Base-by-base conservation (phyloP, 768 basidiomycete genomes). In the Boletus reticulatus region DNA sequence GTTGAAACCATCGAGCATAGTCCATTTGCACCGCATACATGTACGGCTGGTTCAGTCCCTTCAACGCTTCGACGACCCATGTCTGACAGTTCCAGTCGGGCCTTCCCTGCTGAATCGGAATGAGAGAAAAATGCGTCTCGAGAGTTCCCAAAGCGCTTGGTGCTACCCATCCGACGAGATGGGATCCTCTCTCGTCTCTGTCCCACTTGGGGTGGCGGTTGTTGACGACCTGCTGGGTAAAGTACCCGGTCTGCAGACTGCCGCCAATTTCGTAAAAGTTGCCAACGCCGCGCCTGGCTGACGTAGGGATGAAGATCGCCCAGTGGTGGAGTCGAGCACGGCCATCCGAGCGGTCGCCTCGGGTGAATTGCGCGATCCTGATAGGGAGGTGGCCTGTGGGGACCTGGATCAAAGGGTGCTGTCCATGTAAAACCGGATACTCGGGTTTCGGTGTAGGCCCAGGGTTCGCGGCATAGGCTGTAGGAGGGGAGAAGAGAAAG, bases 321-420 rank as follows among this genome's bases (percentile, higher is more conserved):
- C 58, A 60, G 39, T 57, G 56, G 34, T 34, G 34, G 34, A 34
- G 34, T 11, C 34, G 34, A 32, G 11, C 38, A 8, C 17, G 38
- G 11, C 57, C 63, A 1, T 20, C 31, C 0, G 38, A 3, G 14
- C 52, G 55, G 0, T 47, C 7, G 17, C 53, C 64, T 3, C 55
- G 48, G 34, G 31, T 5, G 50, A 65, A 66, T 42, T 64, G 63
- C 3, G n/a, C 49, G 11, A 64, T 43, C 17, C 17, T 31, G n/a
- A 65, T 65, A 3, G 60, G 57, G 17, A 64, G 64, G 37, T 48
- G 24, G 9, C 64, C 55, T 0, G 12, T 0, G 4, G 63, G 63
- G 4, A 65, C 56, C 34, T 53, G 60, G 8, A 65, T 29, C 2
- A 2, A 22, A 5, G 54, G 29, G 3, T 53, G 27, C 27, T 14